phyloP scores from a whole-genome alignment of 2,329 filamentous ascomycete species.

The Sporothrix brunneoviolacea region DNA sequence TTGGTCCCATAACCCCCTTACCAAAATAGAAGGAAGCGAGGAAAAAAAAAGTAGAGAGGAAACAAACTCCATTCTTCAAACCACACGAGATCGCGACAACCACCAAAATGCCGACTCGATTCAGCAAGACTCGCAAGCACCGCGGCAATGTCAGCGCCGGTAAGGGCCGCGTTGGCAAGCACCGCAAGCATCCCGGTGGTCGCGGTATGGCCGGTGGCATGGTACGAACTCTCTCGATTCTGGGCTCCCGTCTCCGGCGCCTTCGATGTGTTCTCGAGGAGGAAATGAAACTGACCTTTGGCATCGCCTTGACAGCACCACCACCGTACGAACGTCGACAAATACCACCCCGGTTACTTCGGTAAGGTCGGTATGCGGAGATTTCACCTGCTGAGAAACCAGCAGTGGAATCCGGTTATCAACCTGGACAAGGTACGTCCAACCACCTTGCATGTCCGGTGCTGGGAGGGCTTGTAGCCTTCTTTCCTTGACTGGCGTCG shows the following conservation, averaged over 20 bases:
- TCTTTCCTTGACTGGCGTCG: too few species aligned
- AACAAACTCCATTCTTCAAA: slow-evolving; percentile 5
- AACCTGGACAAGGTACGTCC: slow-evolving; percentile 89
- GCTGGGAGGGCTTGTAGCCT: too few species aligned
- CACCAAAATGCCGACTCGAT: slow-evolving; percentile 55
- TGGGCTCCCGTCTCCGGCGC: too few species aligned
- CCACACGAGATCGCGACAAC: slow-evolving; percentile 12
- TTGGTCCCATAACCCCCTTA: neutral
- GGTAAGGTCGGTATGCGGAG: slow-evolving; percentile 93
- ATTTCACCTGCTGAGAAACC: slow-evolving; percentile 94
- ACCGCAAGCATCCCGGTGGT: slow-evolving; percentile 84
- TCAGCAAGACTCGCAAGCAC: slow-evolving; percentile 72
- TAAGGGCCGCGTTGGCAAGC: slow-evolving; percentile 98
- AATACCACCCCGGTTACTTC: slow-evolving; percentile 99
- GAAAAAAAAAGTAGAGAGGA: neutral
- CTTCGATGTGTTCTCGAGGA: too few species aligned
- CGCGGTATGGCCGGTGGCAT: slow-evolving; percentile 87
- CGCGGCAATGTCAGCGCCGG: slow-evolving; percentile 98
- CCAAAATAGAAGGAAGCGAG: neutral
- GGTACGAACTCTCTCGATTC: slow-evolving; percentile 13
- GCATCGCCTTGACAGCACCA: too few species aligned
- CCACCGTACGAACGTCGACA: slow-evolving; percentile 77
- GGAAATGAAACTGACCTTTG: too few species aligned
- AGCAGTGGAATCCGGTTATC: slow-evolving; percentile 98
- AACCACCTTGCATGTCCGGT: neutral